Percentiles rank a stretch among this genome's conserved stretches.
These are phyloP conservation scores for Tetrahymena borealis DNA, from an alignment of 73 alveolate species.

Conservation along the genomic window DNA sequence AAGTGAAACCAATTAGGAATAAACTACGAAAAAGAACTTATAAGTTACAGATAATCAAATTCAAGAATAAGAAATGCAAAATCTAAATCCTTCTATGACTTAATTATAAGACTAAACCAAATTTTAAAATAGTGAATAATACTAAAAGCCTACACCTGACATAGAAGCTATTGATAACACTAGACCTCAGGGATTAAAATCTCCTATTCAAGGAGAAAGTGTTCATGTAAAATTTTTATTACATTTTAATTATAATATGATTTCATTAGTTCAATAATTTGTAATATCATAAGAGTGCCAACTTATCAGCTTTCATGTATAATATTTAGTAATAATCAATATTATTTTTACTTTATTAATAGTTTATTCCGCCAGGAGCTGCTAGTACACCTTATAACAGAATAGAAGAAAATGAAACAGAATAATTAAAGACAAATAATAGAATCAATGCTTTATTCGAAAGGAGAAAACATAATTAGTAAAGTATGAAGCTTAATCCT, in stretches of 20 bases:
- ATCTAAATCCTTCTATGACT: not conserved
- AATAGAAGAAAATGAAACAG: no score
- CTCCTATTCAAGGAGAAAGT: not conserved
- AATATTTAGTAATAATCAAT: no score
- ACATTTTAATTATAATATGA: not conserved
- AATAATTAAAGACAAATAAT: no score
- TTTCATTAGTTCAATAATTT: not conserved
- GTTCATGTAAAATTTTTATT: not conserved
- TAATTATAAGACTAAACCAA: not conserved
- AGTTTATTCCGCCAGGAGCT: no score
- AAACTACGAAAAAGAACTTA: not conserved
- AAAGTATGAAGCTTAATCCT: not conserved
- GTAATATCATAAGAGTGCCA: no score
- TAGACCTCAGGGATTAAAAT: not conserved
- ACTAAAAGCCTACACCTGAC: not conserved
- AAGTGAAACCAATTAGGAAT: not conserved
- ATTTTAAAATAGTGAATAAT: not conserved
- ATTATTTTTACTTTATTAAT: no score
- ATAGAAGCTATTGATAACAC: not conserved
- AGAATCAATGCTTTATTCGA: no score
- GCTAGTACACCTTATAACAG: no score
- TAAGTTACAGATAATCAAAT: not conserved
- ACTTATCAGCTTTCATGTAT: no score
- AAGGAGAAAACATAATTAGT: not conserved
- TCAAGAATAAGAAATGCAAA: not conserved